phyloP scores from a whole-genome alignment of 805 yeast genomes.

The Myxozyma geophila region DNA sequence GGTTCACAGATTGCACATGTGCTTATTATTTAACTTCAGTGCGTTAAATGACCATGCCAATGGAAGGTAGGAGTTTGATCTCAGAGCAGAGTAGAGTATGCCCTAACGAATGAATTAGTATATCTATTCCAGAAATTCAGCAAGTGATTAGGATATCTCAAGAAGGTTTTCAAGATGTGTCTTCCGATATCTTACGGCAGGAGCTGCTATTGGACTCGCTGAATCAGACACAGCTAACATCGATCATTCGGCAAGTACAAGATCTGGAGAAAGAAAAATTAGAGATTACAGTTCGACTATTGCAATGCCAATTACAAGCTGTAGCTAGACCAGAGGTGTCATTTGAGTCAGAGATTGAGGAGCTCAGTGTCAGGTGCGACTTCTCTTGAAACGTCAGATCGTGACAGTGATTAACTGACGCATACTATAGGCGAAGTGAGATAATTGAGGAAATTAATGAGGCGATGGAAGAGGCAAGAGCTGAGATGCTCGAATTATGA shows the following conservation, averaged over 20 bases:
- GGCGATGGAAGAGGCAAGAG: slow-evolving; percentile 33
- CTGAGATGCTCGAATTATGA: slow-evolving; percentile 30
- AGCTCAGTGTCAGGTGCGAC: slow-evolving; percentile 7
- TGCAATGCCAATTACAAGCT: slow-evolving; percentile 20
- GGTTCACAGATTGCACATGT: background rate
- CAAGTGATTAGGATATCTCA: slow-evolving; percentile 35
- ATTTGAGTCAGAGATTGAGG: slow-evolving; percentile 26
- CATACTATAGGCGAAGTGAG: slow-evolving; percentile 9
- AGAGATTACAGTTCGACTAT: slow-evolving; percentile 16
- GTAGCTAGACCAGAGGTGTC: slow-evolving; percentile 17
- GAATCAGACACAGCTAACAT: slow-evolving; percentile 6
- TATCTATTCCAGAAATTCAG: slow-evolving; percentile 25
- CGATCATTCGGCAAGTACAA: slow-evolving; percentile 28
- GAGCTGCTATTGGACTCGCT: slow-evolving; percentile 14
- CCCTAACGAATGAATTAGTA: slow-evolving; percentile 8
- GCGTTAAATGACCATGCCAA: slow-evolving; percentile 31
- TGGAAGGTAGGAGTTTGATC: slow-evolving; percentile 20
- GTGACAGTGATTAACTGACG: background rate
- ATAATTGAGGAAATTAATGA: slow-evolving; percentile 28
- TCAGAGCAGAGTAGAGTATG: background rate
- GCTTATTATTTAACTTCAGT: background rate
- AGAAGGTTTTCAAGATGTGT: slow-evolving; percentile 36
- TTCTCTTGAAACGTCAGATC: background rate
- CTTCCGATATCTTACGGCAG: slow-evolving; percentile 28
- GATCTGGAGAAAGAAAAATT: slow-evolving; percentile 32